These are phyloP conservation scores for Miscanthus sacchariflorus DNA, from an alignment of 202 grass and related monocot species.

Conservation along the genomic window DNA sequence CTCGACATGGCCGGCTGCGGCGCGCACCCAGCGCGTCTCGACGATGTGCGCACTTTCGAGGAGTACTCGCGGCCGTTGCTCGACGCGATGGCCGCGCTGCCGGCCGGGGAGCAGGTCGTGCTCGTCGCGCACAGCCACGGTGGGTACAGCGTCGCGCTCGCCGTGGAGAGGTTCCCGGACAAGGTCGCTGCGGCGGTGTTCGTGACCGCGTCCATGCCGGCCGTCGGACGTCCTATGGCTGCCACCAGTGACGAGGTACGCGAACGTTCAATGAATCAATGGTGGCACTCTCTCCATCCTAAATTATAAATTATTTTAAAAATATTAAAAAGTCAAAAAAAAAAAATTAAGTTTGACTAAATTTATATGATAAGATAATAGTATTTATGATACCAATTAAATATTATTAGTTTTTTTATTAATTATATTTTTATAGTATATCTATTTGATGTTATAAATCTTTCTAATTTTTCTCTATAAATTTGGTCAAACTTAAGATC, in stretches of 20 bases:
- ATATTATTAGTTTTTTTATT: too few species aligned
- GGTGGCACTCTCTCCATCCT: too few species aligned
- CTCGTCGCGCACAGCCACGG: slow-evolving; percentile 69
- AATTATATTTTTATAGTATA: too few species aligned
- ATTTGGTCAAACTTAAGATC: too few species aligned
- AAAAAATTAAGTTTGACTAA: too few species aligned
- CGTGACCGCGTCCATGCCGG: slow-evolving; percentile 15
- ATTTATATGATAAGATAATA: too few species aligned
- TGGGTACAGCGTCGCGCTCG: slow-evolving; percentile 45
- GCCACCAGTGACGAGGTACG: slow-evolving; percentile 25
- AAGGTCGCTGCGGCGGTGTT: slow-evolving; percentile 60
- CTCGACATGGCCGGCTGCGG: slow-evolving; percentile 59
- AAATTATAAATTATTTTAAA: too few species aligned
- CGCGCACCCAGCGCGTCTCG: slow-evolving; percentile 38
- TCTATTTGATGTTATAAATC: too few species aligned
- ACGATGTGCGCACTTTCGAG: slow-evolving; percentile 53
- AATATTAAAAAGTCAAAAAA: too few species aligned
- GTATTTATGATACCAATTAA: too few species aligned
- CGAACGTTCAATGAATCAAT: too few species aligned
- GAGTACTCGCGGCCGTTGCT: slow-evolving; percentile 62
- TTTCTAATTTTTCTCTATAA: too few species aligned
- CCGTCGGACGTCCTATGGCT: slow-evolving; percentile 23
- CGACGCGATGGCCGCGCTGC: slow-evolving; percentile 45
- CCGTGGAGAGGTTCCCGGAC: slow-evolving; percentile 56
- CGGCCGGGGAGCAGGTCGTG: slow-evolving; percentile 43